Conservation (phyloP, 371 early-diverging fungal species). For the Mucor velutinosus region DNA sequence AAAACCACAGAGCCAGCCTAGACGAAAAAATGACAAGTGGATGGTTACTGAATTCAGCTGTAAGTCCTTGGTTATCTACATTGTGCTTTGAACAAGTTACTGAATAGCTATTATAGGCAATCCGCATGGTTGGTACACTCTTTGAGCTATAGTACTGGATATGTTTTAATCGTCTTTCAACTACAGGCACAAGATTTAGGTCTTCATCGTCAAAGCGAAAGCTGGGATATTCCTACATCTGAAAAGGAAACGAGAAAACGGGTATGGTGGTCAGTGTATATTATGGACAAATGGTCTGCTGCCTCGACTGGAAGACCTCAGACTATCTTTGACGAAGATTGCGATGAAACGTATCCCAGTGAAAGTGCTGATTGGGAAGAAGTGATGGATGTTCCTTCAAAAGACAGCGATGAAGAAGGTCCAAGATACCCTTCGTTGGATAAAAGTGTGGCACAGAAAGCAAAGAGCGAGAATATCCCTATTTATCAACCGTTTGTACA, state of each 20-base stretch:
- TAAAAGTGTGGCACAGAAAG: constrained; percentile 32
- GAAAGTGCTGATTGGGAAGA: constrained; percentile 49
- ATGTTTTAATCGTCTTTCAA: background rate
- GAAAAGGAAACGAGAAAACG: constrained; percentile 65
- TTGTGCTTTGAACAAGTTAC: background rate
- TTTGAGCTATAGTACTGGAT: background rate
- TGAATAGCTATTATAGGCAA: constrained; percentile 11
- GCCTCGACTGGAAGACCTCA: constrained; percentile 58
- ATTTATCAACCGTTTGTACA: constrained; percentile 55
- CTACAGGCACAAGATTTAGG: constrained; percentile 67
- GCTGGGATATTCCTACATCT: constrained; percentile 53
- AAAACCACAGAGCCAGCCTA: constrained; percentile 46
- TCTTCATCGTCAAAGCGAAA: constrained; percentile 60
- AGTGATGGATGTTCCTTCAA: constrained; percentile 38
- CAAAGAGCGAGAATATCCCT: constrained; percentile 38
- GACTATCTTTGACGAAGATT: constrained; percentile 55
- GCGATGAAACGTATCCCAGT: constrained; percentile 45
- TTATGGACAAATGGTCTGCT: constrained; percentile 60
- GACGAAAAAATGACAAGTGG: constrained; percentile 40
- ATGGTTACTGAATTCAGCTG: constrained; percentile 45
- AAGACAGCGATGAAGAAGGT: constrained; percentile 12
- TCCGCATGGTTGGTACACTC: constrained; percentile 32
- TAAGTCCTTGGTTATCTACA: constrained; percentile 11
- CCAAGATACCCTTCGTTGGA: constrained; percentile 45
- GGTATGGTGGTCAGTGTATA: constrained; percentile 69